phyloP scores from a whole-genome alignment of 352 stramenopile genomes.

The Phytopythium litorale region DNA sequence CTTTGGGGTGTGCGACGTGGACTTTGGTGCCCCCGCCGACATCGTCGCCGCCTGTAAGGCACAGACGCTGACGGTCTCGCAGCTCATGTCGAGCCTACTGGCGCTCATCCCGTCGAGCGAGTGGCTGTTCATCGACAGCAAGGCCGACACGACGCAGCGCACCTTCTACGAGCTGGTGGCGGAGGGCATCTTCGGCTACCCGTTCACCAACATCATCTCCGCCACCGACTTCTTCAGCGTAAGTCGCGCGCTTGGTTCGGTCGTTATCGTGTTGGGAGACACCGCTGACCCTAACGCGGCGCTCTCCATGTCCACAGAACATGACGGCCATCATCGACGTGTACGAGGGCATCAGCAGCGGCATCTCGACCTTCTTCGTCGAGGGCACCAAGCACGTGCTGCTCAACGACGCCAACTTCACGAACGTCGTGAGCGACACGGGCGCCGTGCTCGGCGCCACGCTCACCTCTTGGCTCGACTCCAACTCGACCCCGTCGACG shows the following conservation, averaged over 20 bases:
- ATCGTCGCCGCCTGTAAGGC: constrained; percentile 27
- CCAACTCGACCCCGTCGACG: constrained; percentile 9
- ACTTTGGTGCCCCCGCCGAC: constrained; percentile 18
- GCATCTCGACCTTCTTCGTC: constrained; percentile 42
- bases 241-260: neutral
- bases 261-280: neutral
- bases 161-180: constrained; percentile 42
- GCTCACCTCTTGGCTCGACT: constrained; percentile 15
- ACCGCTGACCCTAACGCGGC: neutral
- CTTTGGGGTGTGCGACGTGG: constrained; percentile 35
- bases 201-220: constrained; percentile 33
- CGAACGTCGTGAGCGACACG: constrained; percentile 21
- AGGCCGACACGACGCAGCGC: constrained; percentile 38
- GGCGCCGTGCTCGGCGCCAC: constrained; percentile 18
- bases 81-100: constrained; percentile 30
- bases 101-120: constrained; percentile 19
- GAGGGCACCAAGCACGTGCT: constrained; percentile 47
- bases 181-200: constrained; percentile 34
- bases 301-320: constrained; percentile 4
- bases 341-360: constrained; percentile 32
- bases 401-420: constrained; percentile 24
- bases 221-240: constrained; percentile 29
- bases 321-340: constrained; percentile 35
- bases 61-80: constrained; percentile 16
- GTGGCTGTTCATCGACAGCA: constrained; percentile 53